Evolutionary conservation across 306 rosid species (phyloP).

Genomic region (Arachis hypogaea): DNA sequence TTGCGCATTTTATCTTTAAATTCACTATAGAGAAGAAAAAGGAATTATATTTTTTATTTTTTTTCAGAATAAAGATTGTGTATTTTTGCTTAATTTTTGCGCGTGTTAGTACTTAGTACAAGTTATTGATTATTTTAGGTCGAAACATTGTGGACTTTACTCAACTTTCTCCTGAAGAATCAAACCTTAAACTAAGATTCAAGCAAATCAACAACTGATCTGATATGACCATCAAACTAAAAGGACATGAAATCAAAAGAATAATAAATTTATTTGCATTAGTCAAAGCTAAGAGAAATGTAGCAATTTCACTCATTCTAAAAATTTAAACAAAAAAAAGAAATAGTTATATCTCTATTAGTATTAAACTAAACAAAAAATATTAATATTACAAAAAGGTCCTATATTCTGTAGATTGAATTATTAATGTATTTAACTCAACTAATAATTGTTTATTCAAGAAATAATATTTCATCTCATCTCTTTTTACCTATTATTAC

Average conservation of each 20-base stretch:
- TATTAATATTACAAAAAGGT: not conserved
- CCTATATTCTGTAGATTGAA: not conserved
- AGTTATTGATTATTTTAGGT: not conserved
- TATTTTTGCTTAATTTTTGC: not conserved
- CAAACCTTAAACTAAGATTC: not conserved
- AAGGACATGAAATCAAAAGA: not conserved
- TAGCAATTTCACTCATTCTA: not conserved
- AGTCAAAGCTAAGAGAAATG: not conserved
- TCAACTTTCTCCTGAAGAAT: conserved; percentile 14
- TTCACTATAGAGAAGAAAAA: not conserved
- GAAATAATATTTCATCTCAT: not conserved
- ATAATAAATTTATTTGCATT: not conserved
- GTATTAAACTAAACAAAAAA: not conserved
- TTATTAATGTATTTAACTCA: not conserved
- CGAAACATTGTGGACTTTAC: not conserved
- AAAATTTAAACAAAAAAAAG: too few relatives aligned
- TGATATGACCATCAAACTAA: not conserved
- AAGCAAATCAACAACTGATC: not conserved
- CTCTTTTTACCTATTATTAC: too few relatives aligned
- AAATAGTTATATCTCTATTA: too few relatives aligned
- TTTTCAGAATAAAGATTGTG: not conserved
- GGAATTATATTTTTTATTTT: conserved; percentile 2
- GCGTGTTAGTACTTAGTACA: not conserved
- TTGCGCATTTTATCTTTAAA: conserved; percentile 25
- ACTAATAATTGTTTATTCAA: not conserved